Percentiles rank a stretch among this genome's conserved stretches.
Evolutionary conservation across 148 eudicot species (phyloP).

Genomic region (Suaeda aralocaspica): DNA sequence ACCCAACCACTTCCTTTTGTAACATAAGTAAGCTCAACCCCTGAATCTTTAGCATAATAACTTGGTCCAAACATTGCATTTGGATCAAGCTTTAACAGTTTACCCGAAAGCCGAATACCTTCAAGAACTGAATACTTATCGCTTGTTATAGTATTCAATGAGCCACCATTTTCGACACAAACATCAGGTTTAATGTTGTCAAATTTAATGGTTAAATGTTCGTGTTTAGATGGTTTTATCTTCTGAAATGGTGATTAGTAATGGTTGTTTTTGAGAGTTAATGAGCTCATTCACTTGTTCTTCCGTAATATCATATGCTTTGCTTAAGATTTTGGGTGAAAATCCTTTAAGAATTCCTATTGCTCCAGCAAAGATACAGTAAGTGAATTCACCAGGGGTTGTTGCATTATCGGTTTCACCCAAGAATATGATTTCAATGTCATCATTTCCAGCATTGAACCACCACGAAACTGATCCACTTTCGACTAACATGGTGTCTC

Average conservation of each 20-base stretch:
- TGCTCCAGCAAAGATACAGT: constrained; percentile 31
- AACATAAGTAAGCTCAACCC: constrained; percentile 31
- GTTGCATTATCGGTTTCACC: constrained; percentile 27
- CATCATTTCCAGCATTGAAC: constrained; percentile 42
- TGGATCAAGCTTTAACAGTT: constrained; percentile 23
- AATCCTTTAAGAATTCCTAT: constrained; percentile 28
- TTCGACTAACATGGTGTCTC: constrained; percentile 33
- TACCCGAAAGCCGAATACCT: constrained; percentile 23
- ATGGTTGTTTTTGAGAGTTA: constrained; percentile 21
- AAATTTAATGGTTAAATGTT: constrained; percentile 10
- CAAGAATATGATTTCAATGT: constrained; percentile 28
- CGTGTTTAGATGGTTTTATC: constrained; percentile 6
- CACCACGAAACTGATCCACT: constrained; percentile 48
- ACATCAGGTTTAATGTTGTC: not conserved
- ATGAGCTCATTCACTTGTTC: constrained; percentile 25
- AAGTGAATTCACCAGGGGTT: constrained; percentile 32
- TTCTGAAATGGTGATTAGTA: constrained; percentile 26
- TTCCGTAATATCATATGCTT: constrained; percentile 23
- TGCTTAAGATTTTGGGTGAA: constrained; percentile 25
- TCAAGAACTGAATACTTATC: constrained; percentile 13
- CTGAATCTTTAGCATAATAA: constrained; percentile 30
- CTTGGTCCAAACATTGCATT: constrained; percentile 27
- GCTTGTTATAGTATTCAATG: not conserved
- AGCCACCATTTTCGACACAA: constrained; percentile 18
- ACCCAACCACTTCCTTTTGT: constrained; percentile 40